Base-by-base conservation (phyloP, 495 filamentous ascomycete genomes). In the Eremomyces bilateralis region DNA sequence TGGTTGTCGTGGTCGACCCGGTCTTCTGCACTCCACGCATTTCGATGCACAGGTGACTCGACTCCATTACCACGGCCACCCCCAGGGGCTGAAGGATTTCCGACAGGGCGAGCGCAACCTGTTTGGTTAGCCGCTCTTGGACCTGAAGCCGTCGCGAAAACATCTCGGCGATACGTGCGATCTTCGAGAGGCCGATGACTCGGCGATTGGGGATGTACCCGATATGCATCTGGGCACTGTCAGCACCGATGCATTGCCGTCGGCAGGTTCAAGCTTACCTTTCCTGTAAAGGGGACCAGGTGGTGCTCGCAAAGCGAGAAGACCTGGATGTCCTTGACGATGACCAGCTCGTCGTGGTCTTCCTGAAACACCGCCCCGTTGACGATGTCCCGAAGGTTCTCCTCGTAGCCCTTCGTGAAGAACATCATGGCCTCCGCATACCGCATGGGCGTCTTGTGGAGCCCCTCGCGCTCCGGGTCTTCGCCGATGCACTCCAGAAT, bases 371-470 rank as follows among this genome's bases (percentile, higher is more conserved):
- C 81, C 20, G 88, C 88, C 31, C 75, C 76, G 51, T 94, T 93
- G 38, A 97, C 79, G 39, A 97, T 73, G 47, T 90, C 82, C 38
- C 72, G 62, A 30, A 97, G 69, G 52, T 94, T 94, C 63, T 97
- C 76, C 56, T 94, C 80, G 47, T 97, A 97, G 19, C 88, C 88
- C 52, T 93, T 91, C n/a, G 88, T 97, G 58, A 97, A 92, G 62
- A 78, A 91, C 15, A 97, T 64, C 82, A 97, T 84, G 3, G 88
- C 88, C 54, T 85, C 85, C 39, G 90, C 88, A 56, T 94, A 94
- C 38, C 88, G 61, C 43, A 78, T 71, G 1, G 90, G 88, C 1
- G 88, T 97, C 27, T 72, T 76, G 2, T 77, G 65, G 18, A 97
- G 61, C 4, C 88, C 88, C 49, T 93, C 84, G 25, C 88, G 68